Evolutionary conservation across 2,329 filamentous ascomycete genomes (phyloP).

Genomic region (Drechmeria coniospora): DNA sequence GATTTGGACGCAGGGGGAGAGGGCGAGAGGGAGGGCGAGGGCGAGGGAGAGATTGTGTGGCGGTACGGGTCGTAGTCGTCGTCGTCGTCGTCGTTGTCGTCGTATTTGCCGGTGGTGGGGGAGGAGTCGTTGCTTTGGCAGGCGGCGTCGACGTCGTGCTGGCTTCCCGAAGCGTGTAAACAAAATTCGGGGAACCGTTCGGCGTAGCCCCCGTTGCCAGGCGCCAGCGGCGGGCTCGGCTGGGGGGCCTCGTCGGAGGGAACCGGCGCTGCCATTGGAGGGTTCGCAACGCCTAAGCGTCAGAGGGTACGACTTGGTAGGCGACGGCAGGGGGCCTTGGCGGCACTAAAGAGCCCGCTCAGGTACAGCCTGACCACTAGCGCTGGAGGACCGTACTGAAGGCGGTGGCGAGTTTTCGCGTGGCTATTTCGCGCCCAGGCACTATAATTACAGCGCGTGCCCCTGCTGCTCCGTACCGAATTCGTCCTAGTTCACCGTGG

Average conservation of each 20-base stretch:
- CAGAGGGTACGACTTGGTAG: too few species aligned
- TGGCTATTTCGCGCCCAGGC: too few species aligned
- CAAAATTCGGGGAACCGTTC: slow-evolving; percentile 26
- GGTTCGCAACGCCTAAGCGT: not conserved
- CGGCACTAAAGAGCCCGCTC: too few species aligned
- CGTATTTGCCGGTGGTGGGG: not conserved
- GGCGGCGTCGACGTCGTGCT: slow-evolving; percentile 12
- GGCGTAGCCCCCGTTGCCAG: slow-evolving; percentile 20
- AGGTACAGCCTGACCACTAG: too few species aligned
- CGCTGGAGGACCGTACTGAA: too few species aligned
- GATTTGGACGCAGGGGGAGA: slow-evolving; percentile 1
- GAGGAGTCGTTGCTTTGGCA: slow-evolving; percentile 6
- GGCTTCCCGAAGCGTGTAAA: slow-evolving; percentile 22
- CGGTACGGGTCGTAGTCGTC: not conserved
- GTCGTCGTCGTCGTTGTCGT: not conserved
- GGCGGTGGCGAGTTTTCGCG: too few species aligned
- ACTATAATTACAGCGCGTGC: too few species aligned
- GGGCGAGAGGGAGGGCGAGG: slow-evolving; percentile 6
- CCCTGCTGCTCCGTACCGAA: too few species aligned
- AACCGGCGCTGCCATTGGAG: slow-evolving; percentile 5
- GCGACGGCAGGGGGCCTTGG: too few species aligned
- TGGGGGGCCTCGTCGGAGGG: slow-evolving; percentile 2
- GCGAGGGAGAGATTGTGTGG: slow-evolving; percentile 5
- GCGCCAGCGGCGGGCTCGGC: slow-evolving; percentile 14
- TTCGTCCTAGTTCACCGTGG: too few species aligned